Base-by-base conservation (phyloP, 768 basidiomycete genomes). In the Suillus cothurnatus region DNA sequence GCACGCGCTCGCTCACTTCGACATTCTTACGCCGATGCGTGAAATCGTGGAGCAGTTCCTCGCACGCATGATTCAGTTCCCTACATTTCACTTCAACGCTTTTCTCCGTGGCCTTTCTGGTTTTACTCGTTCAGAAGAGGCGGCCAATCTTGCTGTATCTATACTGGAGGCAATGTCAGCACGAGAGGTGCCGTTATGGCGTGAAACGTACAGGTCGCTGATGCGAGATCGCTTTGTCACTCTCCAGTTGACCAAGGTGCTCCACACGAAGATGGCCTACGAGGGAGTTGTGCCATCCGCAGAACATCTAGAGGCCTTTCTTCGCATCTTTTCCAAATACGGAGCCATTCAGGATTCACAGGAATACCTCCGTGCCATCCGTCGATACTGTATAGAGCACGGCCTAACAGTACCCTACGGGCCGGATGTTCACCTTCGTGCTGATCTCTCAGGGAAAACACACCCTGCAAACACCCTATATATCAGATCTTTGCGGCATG, bases 201-300 rank as follows among this genome's bases (percentile, higher is more conserved):
- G 76, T 4, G 68, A 77, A 17, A 86, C 85, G 0, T 85, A 84
- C 67, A 69, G 77, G 9, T 70, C 74, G 0, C 75, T 89, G 0
- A 79, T 88, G 53, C 77, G 77, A 49, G 83, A 88, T 68, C 80
- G 82, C 0, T 84, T 84, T 65, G 77, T 87, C 43, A 82, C 83
- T 0, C 71, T 84, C 1, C 81, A 85, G 55, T 75, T 90, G 62
- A 78, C 86, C 17, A 81, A 81, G 52, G 78, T 78, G 43, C 76
- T 90, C 23, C 82, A 76, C 15, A 68, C 74, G 26, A 78, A 79
- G 26, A 83, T 84, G 81, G 70, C 74, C 0, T 75, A 73, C 26
- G 78, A 83, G 52, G 77, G 78, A 4, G 64, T 79, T 39, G 74
- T 79, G 0, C 84, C 84, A 5, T 77, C 75, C 0, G 75, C 75